phyloP scores from a whole-genome alignment of 1,284 basidiomycete species.

The Rhodotorula sp. region DNA sequence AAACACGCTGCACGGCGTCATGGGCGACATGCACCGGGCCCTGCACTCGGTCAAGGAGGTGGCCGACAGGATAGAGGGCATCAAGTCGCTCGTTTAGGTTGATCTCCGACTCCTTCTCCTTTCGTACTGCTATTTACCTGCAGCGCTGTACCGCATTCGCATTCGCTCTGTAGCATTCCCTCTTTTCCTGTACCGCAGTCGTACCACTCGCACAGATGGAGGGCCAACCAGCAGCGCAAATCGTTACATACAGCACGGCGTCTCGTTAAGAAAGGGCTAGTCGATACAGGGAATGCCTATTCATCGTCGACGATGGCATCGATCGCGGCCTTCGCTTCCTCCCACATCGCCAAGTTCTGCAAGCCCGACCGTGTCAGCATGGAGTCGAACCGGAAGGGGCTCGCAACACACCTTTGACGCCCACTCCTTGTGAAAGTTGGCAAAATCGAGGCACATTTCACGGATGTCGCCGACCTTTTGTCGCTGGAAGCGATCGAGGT shows the following conservation, averaged over 20 bases:
- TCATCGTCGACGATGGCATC: constrained; percentile 83
- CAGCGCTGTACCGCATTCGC: too few relatives aligned
- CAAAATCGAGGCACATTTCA: constrained; percentile 87
- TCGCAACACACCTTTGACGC: constrained; percentile 71
- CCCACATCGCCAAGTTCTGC: constrained; percentile 94
- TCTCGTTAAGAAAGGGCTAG: not conserved
- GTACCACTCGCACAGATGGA: too few relatives aligned
- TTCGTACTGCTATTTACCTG: too few relatives aligned
- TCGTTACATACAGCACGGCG: not conserved
- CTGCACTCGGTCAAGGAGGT: constrained; percentile 8
- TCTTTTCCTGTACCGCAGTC: too few relatives aligned
- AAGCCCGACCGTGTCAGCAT: not conserved
- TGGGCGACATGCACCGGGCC: not conserved
- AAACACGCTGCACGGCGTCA: not conserved
- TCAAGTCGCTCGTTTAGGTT: not conserved
- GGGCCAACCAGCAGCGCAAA: too few relatives aligned
- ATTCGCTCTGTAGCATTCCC: too few relatives aligned
- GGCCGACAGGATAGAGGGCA: constrained; percentile 18
- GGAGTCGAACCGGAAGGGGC: not conserved
- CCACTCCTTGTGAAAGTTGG: constrained; percentile 88
- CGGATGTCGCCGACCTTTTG: constrained; percentile 96
- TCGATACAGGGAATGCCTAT: not conserved
- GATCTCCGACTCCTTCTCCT: too few relatives aligned
- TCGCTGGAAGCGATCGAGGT: constrained; percentile 95
- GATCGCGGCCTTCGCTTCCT: constrained; percentile 88